A percentile compares a stretch with the other conserved stretches of the same genome.
These are phyloP conservation scores for Saccharomyces cerevisiae DNA, from an alignment of 805 yeast genomes.

Conservation along the genomic window DNA sequence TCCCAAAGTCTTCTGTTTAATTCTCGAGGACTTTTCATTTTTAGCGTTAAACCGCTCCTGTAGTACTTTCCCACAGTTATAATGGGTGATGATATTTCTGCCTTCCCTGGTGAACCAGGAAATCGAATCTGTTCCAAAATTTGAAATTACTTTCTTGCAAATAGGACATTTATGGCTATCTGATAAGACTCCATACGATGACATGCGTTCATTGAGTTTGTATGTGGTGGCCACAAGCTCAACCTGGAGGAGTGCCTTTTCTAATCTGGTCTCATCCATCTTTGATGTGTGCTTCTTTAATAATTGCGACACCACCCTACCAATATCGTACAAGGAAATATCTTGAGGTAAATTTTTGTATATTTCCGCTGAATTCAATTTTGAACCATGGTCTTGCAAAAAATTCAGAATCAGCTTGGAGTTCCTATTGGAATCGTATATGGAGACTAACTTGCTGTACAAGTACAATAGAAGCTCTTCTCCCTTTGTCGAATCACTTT, in stretches of 20 bases:
- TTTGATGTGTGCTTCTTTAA: conserved; percentile 35
- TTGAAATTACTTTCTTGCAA: conserved; percentile 39
- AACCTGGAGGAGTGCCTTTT: conserved; percentile 45
- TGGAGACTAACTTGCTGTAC: conserved; percentile 31
- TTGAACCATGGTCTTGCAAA: conserved; percentile 21
- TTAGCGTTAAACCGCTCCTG: conserved; percentile 1
- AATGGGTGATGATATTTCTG: conserved; percentile 19
- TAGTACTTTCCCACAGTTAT: conserved; percentile 22
- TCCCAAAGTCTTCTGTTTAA: background rate
- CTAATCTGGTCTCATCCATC: conserved; percentile 36
- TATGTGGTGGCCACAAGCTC: conserved; percentile 42
- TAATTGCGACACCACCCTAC: conserved; percentile 38
- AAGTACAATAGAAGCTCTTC: conserved; percentile 32
- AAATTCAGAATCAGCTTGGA: conserved; percentile 12
- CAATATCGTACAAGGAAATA: conserved; percentile 38
- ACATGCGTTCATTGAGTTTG: conserved; percentile 34
- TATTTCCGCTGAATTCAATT: conserved; percentile 24
- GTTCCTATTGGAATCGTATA: background rate
- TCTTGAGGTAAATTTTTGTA: conserved; percentile 45
- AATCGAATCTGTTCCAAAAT: conserved; percentile 15
- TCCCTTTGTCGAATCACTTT: conserved; percentile 34
- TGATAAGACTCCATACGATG: conserved; percentile 32
- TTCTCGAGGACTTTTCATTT: background rate
- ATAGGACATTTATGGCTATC: conserved; percentile 45
- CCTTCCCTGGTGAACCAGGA: conserved; percentile 12